Percentiles rank a stretch among this genome's conserved stretches.
Conservation (phyloP, 805 yeast species). For the Kodamaea neixiangensis region DNA sequence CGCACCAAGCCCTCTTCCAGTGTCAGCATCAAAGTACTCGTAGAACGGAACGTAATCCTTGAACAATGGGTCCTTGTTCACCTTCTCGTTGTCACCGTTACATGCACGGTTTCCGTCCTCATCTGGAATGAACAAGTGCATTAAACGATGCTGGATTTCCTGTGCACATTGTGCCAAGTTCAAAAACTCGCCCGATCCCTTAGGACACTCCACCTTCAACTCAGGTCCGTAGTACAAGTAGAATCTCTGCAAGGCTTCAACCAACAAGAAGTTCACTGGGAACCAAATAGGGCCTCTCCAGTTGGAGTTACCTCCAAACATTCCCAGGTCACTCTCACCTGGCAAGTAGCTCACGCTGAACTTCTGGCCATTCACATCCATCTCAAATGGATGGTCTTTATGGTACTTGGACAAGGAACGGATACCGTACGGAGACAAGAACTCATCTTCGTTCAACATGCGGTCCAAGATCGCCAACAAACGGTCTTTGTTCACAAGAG, state of each 20-base stretch:
- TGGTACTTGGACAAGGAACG: constrained; percentile 87
- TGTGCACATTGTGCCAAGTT: constrained; percentile 90
- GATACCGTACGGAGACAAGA: constrained; percentile 80
- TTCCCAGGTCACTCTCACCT: constrained; percentile 88
- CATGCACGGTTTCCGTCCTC: constrained; percentile 71
- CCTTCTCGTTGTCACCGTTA: constrained; percentile 61
- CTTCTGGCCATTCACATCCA: constrained; percentile 76
- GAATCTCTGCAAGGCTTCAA: constrained; percentile 85
- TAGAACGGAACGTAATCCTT: constrained; percentile 75
- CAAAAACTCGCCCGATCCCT: constrained; percentile 72
- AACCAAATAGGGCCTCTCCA: constrained; percentile 99
- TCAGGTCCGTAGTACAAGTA: constrained; percentile 85
- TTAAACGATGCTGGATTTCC: constrained; percentile 82
- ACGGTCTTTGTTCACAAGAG: constrained; percentile 81
- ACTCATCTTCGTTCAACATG: constrained; percentile 85
- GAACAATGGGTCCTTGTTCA: constrained; percentile 66
- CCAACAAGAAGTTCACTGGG: constrained; percentile 82
- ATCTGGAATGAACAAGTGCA: constrained; percentile 71
- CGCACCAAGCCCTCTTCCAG: constrained; percentile 92
- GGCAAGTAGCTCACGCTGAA: constrained; percentile 76
- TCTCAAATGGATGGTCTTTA: constrained; percentile 77
- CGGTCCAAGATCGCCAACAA: constrained; percentile 70
- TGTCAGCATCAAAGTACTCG: constrained; percentile 92
- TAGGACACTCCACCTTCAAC: constrained; percentile 85
- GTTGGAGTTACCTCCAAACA: constrained; percentile 95